These are phyloP conservation scores for Przewalskia tangutica DNA, from an alignment of 257 asterid genomes.

Conservation along the genomic window DNA sequence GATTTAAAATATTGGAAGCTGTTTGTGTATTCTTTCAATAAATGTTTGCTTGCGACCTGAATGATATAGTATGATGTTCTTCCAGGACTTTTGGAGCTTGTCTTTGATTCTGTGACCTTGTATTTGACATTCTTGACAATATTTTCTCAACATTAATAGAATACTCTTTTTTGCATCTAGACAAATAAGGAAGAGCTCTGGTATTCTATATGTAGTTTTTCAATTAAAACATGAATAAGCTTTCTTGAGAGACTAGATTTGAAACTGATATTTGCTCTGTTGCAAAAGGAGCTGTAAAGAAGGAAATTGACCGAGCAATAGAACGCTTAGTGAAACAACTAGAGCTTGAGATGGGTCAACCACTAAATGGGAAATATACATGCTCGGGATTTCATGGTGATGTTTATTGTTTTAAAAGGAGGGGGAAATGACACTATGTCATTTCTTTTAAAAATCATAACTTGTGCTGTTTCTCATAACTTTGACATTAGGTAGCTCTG, in stretches of 20 bases:
- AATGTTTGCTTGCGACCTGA: neutral
- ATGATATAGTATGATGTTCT: neutral
- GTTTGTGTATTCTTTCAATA: neutral
- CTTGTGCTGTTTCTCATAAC: neutral
- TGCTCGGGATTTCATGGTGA: slow-evolving; percentile 62
- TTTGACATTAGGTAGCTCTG: slow-evolving; percentile 41
- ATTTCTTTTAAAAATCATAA: neutral
- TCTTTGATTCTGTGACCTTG: neutral
- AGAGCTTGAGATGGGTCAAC: slow-evolving; percentile 63
- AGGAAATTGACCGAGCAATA: slow-evolving; percentile 63
- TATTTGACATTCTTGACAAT: neutral
- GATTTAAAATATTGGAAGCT: neutral
- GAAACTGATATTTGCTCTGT: slow-evolving; percentile 49
- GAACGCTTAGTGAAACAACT: slow-evolving; percentile 56
- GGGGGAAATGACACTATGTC: neutral
- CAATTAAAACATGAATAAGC: slow-evolving; percentile 4
- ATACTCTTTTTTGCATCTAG: neutral
- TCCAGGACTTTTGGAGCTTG: neutral
- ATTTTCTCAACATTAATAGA: neutral
- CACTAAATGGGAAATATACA: slow-evolving; percentile 57
- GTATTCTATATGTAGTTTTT: neutral
- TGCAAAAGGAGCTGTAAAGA: slow-evolving; percentile 59
- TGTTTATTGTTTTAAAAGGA: neutral
- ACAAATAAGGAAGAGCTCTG: neutral
- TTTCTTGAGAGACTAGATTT: slow-evolving; percentile 21